Percentiles rank a stretch among this genome's conserved stretches.
These are phyloP conservation scores for Macrophomina tecta DNA, from an alignment of 2,329 filamentous ascomycete genomes.

Conservation along the genomic window DNA sequence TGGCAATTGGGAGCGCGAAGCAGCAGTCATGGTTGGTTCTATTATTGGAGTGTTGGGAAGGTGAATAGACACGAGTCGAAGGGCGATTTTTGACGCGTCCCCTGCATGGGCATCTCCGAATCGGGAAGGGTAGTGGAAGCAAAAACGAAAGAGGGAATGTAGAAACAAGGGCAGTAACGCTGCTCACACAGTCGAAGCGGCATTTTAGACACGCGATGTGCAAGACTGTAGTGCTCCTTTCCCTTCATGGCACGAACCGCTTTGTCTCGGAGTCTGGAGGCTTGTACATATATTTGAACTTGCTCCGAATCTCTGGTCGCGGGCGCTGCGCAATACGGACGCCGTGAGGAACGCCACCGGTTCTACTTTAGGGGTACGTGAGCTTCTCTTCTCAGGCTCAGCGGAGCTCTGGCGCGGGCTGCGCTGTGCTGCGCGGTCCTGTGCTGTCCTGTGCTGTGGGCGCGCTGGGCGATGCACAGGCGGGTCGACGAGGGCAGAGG, in stretches of 20 bases:
- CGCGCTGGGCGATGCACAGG: conserved; percentile 4
- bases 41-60: conserved; percentile 65
- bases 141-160: conserved; percentile 12
- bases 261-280: background rate
- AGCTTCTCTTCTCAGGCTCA: background rate
- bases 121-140: conserved; percentile 7
- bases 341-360: background rate
- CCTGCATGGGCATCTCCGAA: background rate
- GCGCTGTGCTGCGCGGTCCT: background rate
- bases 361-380: background rate
- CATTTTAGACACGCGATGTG: too few relatives aligned
- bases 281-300: background rate
- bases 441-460: background rate
- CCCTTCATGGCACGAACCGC: background rate
- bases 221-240: background rate
- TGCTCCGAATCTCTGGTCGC: background rate
- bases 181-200: too few relatives aligned
- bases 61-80: conserved; percentile 28
- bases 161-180: background rate
- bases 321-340: background rate
- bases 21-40: conserved; percentile 91
- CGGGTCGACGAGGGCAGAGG: background rate
- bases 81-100: background rate
- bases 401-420: conserved; percentile 4
- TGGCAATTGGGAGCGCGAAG: conserved; percentile 82